These are phyloP conservation scores for Kurtzmaniella fragi DNA, from an alignment of 805 yeast species.

Conservation along the genomic window DNA sequence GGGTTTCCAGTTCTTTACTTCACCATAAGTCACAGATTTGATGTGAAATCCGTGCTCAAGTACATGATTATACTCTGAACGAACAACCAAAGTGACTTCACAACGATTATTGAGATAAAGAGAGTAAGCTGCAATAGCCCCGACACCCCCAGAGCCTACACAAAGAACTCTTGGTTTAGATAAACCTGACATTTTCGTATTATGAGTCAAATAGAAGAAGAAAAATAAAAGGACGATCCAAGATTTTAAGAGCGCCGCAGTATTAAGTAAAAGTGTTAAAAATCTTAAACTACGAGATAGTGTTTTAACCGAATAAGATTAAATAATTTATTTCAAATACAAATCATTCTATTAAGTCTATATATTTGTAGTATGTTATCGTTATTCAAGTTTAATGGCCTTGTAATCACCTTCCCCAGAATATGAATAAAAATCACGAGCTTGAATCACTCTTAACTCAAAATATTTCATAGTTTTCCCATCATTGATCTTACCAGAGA, in stretches of 20 bases:
- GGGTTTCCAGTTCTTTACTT: conserved; percentile 25
- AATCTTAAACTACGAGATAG: no score
- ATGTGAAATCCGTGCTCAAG: conserved; percentile 24
- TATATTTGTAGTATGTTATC: no score
- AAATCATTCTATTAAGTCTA: no score
- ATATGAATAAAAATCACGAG: conserved; percentile 37
- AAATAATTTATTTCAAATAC: no score
- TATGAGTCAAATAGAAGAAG: no score
- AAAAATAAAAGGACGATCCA: no score
- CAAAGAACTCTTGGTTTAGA: conserved; percentile 41
- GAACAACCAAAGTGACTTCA: conserved; percentile 30
- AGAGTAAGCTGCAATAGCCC: conserved; percentile 68
- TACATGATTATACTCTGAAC: conserved; percentile 32
- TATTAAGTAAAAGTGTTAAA: no score
- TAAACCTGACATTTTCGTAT: not conserved
- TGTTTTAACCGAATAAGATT: no score
- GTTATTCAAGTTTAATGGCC: not conserved
- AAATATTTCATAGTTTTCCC: conserved; percentile 59
- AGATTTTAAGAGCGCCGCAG: no score
- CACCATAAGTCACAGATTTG: conserved; percentile 29
- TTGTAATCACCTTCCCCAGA: conserved; percentile 18
- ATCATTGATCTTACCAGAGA: conserved; percentile 49
- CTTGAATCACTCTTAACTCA: conserved; percentile 66
- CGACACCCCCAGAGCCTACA: conserved; percentile 86
- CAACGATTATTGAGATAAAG: conserved; percentile 44